These are phyloP conservation scores for Cyclotella kingstonii DNA, from an alignment of 108 stramenopile species.

Conservation along the genomic window DNA sequence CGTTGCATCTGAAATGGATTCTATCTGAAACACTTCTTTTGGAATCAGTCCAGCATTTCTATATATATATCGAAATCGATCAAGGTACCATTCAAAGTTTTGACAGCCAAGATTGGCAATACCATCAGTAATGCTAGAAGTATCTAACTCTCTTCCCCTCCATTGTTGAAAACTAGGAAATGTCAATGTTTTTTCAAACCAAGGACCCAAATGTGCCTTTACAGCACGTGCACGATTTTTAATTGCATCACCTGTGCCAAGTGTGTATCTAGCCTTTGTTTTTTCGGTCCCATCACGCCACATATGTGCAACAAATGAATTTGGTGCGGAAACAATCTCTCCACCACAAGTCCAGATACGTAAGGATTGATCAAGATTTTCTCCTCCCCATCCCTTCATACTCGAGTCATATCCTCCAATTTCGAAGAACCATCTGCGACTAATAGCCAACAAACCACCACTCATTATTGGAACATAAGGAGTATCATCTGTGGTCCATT, in stretches of 20 bases:
- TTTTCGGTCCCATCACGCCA: conserved; percentile 34
- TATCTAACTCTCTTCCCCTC: conserved; percentile 24
- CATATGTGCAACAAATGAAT: conserved; percentile 44
- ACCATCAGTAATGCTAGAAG: conserved; percentile 31
- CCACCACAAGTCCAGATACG: conserved; percentile 47
- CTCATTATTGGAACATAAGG: conserved; percentile 43
- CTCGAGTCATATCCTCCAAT: conserved; percentile 42
- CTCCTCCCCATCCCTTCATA: conserved; percentile 45
- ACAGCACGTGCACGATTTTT: conserved; percentile 40
- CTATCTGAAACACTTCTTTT: conserved; percentile 39
- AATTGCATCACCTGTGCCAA: conserved; percentile 35
- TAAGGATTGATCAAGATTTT: conserved; percentile 42
- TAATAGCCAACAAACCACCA: conserved; percentile 39
- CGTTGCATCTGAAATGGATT: neutral
- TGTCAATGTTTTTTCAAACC: conserved; percentile 36
- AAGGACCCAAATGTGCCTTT: conserved; percentile 38
- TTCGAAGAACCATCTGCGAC: conserved; percentile 47
- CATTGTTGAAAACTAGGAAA: conserved; percentile 33
- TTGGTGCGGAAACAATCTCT: conserved; percentile 39
- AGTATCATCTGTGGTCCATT: conserved; percentile 40
- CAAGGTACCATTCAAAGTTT: conserved; percentile 39
- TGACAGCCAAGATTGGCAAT: conserved; percentile 25
- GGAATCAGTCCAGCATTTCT: conserved; percentile 35
- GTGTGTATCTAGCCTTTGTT: conserved; percentile 38
- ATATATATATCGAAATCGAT: conserved; percentile 36